Percentiles rank a stretch among this genome's conserved stretches.
Conservation (phyloP, 2,329 filamentous ascomycete species). For the Arthrocladium fulminans region DNA sequence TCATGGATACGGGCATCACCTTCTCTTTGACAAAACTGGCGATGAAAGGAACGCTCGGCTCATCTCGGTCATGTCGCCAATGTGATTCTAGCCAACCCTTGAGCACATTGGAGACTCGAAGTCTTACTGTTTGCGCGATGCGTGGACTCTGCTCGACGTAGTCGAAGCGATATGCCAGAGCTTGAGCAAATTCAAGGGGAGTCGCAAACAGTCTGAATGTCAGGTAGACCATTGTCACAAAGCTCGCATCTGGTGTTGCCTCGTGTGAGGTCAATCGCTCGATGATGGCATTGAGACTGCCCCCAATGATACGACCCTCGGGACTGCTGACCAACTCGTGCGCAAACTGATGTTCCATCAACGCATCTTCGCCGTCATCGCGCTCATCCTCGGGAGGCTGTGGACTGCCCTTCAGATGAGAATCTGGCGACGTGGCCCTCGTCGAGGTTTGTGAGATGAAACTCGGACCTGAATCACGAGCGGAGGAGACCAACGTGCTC, state of each 20-base stretch:
- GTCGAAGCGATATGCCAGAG: conserved; percentile 83
- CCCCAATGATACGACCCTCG: conserved; percentile 88
- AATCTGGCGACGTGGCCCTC: conserved; percentile 76
- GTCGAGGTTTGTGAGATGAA: conserved; percentile 75
- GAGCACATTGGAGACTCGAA: conserved; percentile 92
- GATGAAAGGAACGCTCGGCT: conserved; percentile 65
- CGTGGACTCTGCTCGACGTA: conserved; percentile 73
- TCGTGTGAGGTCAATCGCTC: conserved; percentile 90
- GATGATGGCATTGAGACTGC: conserved; percentile 81
- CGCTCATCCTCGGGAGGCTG: conserved; percentile 62
- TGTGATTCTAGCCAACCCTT: conserved; percentile 97
- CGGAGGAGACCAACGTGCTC: conserved; percentile 65
- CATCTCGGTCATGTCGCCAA: conserved; percentile 77
- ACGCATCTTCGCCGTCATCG: conserved; percentile 68
- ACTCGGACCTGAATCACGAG: conserved; percentile 70
- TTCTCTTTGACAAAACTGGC: conserved; percentile 68
- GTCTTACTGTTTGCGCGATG: conserved; percentile 68
- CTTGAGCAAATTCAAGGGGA: conserved; percentile 66
- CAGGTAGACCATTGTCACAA: conserved; percentile 90
- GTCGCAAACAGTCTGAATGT: conserved; percentile 91
- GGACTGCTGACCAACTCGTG: conserved; percentile 91
- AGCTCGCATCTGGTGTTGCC: conserved; percentile 80
- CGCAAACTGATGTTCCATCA: conserved; percentile 86
- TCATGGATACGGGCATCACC: conserved; percentile 59
- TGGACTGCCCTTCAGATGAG: conserved; percentile 57